Evolutionary conservation across 257 asterid genomes (phyloP).

Genomic region (Coffea eugenioides): DNA sequence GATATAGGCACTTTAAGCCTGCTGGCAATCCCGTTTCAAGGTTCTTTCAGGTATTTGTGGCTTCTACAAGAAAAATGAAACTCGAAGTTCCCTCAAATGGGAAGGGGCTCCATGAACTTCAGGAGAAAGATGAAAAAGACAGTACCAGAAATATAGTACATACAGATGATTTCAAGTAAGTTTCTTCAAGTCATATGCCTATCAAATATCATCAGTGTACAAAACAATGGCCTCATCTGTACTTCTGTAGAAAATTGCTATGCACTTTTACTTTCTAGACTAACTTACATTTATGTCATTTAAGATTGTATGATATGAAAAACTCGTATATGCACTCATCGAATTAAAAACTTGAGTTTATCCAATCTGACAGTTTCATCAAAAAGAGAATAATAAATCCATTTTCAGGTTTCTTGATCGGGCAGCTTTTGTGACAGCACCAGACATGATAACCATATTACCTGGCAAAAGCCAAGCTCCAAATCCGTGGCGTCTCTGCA

Average conservation of each 20-base stretch:
- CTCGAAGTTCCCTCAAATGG: constrained; percentile 40
- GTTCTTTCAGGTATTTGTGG: constrained; percentile 64
- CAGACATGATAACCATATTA: constrained; percentile 37
- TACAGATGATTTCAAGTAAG: constrained; percentile 68
- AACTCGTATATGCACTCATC: not conserved
- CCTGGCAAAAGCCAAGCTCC: constrained; percentile 46
- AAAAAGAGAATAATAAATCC: not conserved
- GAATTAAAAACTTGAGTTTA: not conserved
- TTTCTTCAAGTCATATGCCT: not conserved
- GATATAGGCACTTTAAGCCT: constrained; percentile 59
- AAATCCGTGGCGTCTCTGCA: constrained; percentile 70
- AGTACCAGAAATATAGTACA: constrained; percentile 44
- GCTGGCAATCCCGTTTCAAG: constrained; percentile 66
- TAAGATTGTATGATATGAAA: not conserved
- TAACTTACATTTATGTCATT: not conserved
- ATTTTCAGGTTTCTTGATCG: constrained; percentile 62
- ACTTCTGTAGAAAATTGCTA: not conserved
- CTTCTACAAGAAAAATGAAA: constrained; percentile 55
- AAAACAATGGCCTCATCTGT: not conserved
- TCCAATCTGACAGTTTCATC: not conserved
- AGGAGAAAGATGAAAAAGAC: constrained; percentile 39
- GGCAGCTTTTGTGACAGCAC: constrained; percentile 59
- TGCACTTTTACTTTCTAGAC: no score
- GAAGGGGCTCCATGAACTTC: constrained; percentile 56
- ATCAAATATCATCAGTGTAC: not conserved